Evolutionary conservation across 192 early-diverging fungal species (phyloP), one percentile per base, ranked within the genome.

Genomic region (Linnemannia elongata): DNA sequence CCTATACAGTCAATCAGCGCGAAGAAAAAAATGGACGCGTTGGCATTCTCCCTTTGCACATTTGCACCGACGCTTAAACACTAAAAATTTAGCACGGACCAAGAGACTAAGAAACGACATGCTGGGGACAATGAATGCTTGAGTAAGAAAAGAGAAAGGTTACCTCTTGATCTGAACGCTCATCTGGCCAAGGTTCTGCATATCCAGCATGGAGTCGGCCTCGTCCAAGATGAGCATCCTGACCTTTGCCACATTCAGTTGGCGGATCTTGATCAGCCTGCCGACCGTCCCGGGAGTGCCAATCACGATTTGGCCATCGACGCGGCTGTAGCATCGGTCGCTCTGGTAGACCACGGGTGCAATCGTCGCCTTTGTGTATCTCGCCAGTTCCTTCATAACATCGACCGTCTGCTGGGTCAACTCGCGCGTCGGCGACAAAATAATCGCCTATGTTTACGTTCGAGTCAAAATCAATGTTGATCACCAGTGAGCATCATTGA

Each of bases 181-280:
- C 78, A 98, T 97, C 74, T 97, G 95, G 1, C 94, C 96, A 45
- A 98, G 89, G 4, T 93, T 91, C 73, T 94, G 93, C 87, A 94
- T 88, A 89, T 98, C 96, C 41, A 98, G 86, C 98, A 99, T 97
- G 81, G 94, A 96, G 85, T 99, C 98, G 27, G 98, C 98, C 88
- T 99, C 98, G 79, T 99, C 98, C 70, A 99, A 91, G 6, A 98
- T 96, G 87, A 99, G 94, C 60, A 98, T 93, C 77, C 91, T 91
- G 55, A 97, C 78, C 36, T 88, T 45, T 1, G 77, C 82, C 1
- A 90, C 82, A 36, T 94, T 87, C 39, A 98, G 80, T 8, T 89
- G 79, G n/a, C 13, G 91, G 70, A 91, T 91, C 60, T 92, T 91
- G 45, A 96, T 88, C 78, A 96, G 76, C 13, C 97, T 95, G 30